Conservation (phyloP, 768 basidiomycete genomes). For the Tylopilus sp. region DNA sequence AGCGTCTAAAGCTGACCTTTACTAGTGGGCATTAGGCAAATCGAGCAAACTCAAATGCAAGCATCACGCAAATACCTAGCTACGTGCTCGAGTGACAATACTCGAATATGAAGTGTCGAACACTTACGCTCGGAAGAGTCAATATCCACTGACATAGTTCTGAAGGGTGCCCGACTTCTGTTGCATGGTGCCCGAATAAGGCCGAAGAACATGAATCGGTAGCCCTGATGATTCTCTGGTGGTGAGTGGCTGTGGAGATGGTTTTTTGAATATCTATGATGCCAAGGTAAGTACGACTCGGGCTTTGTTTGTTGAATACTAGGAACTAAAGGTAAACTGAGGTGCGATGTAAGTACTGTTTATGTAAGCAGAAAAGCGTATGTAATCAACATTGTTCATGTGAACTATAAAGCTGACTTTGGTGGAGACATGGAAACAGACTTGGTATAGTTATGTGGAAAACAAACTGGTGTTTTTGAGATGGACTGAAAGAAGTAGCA, state of each 20-base stretch:
- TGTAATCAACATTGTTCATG: too few relatives aligned
- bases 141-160: conserved; percentile 28
- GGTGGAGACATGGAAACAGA: conserved; percentile 41
- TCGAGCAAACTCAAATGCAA: conserved; percentile 78
- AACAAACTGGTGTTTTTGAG: conserved; percentile 68
- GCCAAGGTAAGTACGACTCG: conserved; percentile 51
- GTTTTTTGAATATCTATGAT: conserved; percentile 69
- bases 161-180: conserved; percentile 64
- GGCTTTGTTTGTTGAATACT: too few relatives aligned
- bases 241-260: conserved; percentile 79
- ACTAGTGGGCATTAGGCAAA: conserved; percentile 70
- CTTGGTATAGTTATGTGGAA: conserved; percentile 64
- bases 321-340: too few relatives aligned
- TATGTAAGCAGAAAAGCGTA: too few relatives aligned
- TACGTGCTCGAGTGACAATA: conserved; percentile 79
- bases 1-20: conserved; percentile 6
- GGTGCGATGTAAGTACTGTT: too few relatives aligned
- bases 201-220: conserved; percentile 54
- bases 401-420: conserved; percentile 7
- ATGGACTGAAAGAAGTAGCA: conserved; percentile 69
- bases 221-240: conserved; percentile 67
- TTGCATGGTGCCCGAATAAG: conserved; percentile 68
- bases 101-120: conserved; percentile 71
- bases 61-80: conserved; percentile 63
- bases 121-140: conserved; percentile 34